Percentiles rank a stretch among this genome's conserved stretches.
Evolutionary conservation across 1,284 basidiomycete species (phyloP).

Genomic region (Vanrija pseudolonga): DNA sequence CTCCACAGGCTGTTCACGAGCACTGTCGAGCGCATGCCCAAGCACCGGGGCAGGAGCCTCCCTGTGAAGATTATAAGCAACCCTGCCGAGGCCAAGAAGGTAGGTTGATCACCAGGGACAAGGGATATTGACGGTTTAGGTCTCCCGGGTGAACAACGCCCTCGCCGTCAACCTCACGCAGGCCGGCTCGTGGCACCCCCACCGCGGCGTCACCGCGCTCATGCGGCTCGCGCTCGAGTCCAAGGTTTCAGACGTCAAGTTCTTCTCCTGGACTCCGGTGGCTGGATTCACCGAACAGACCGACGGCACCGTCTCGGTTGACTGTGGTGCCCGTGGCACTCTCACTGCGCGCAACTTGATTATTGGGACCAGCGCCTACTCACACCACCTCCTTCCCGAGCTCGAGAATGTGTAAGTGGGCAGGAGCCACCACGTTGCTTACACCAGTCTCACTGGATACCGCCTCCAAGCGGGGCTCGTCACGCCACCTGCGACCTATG

Average conservation of each 20-base stretch:
- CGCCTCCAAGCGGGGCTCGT: conserved; percentile 27
- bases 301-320: conserved; percentile 15
- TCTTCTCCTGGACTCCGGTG: conserved; percentile 15
- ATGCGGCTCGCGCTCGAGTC: conserved; percentile 8
- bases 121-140: conserved; percentile 9
- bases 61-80: not conserved
- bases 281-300: not conserved
- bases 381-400: conserved; percentile 28
- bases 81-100: not conserved
- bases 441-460: conserved; percentile 21
- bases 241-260: not conserved
- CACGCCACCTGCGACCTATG: conserved; percentile 19
- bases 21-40: not conserved
- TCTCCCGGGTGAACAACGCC: conserved; percentile 4
- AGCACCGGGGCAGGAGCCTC: not conserved
- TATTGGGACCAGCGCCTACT: conserved; percentile 38
- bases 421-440: not conserved
- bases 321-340: conserved; percentile 20
- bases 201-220: conserved; percentile 12
- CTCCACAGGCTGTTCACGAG: not conserved
- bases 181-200: conserved; percentile 4
- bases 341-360: conserved; percentile 29
- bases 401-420: not conserved
- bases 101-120: too few species aligned
- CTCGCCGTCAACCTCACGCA: not conserved